These are phyloP conservation scores for Tylopilus felleus DNA, from an alignment of 768 basidiomycete species.

Conservation along the genomic window DNA sequence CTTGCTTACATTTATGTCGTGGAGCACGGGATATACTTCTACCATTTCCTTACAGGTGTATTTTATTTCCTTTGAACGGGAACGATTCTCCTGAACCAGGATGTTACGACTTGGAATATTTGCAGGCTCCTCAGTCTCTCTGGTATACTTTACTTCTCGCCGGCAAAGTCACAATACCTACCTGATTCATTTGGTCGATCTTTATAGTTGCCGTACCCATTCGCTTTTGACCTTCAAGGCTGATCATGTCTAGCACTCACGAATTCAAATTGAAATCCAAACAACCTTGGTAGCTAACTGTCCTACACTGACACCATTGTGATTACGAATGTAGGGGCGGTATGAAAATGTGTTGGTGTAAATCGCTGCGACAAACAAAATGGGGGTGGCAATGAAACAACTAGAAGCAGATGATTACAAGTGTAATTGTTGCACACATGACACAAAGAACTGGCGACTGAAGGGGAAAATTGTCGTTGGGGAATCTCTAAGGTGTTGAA, in stretches of 20 bases:
- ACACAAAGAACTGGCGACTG: slow-evolving; percentile 7
- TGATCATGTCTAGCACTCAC: background rate
- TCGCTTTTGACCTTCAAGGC: background rate
- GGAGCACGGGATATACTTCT: too few relatives aligned
- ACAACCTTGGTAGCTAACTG: slow-evolving; percentile 8
- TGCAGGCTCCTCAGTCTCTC: background rate
- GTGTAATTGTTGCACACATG: slow-evolving; percentile 19
- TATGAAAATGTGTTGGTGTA: slow-evolving; percentile 20
- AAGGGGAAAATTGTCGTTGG: background rate
- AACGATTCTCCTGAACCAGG: background rate
- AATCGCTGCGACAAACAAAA: slow-evolving; percentile 19
- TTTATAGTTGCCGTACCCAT: background rate
- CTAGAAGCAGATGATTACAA: slow-evolving; percentile 18
- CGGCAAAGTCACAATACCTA: background rate
- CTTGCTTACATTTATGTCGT: too few relatives aligned
- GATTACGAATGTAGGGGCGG: slow-evolving; percentile 7
- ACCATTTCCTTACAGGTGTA: background rate
- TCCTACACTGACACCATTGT: slow-evolving; percentile 20
- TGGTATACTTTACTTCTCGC: background rate
- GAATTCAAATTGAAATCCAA: background rate
- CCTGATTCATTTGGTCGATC: background rate
- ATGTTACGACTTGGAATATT: background rate
- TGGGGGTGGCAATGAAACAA: slow-evolving; percentile 8
- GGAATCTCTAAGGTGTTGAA: slow-evolving; percentile 24
- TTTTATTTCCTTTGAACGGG: background rate